These are phyloP conservation scores for Chloranthus sessilifolius DNA, from an alignment of 164 flowering plant species.

Conservation along the genomic window DNA sequence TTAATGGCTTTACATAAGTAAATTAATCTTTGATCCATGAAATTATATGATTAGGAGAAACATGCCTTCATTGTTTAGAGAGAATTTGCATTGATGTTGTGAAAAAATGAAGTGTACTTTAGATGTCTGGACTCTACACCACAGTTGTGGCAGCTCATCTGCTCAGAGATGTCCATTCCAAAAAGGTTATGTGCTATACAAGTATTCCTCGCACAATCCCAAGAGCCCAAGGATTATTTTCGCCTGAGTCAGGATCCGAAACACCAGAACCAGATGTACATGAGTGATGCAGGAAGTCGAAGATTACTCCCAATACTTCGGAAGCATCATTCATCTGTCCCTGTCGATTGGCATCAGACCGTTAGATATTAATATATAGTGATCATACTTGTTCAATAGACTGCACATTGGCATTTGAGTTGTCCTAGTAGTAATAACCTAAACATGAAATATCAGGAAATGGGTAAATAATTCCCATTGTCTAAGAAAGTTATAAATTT, in stretches of 20 bases:
- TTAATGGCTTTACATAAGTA: too few species aligned
- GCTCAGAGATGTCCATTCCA: slow-evolving; percentile 90
- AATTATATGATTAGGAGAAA: too few species aligned
- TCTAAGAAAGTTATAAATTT: too few species aligned
- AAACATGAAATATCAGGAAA: too few species aligned
- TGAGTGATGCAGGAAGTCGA: slow-evolving; percentile 84
- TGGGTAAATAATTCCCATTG: too few species aligned
- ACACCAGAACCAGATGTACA: slow-evolving; percentile 34
- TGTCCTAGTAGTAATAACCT: too few species aligned
- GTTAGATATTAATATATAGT: too few species aligned
- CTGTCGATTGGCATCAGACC: too few species aligned
- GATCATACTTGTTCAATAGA: too few species aligned
- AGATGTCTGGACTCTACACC: slow-evolving; percentile 74
- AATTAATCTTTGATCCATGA: too few species aligned
- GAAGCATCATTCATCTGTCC: slow-evolving; percentile 99
- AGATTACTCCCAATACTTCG: slow-evolving; percentile 87
- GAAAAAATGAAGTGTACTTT: slow-evolving; percentile 91
- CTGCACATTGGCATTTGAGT: too few species aligned
- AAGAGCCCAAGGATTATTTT: slow-evolving; percentile 50
- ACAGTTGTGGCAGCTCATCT: slow-evolving; percentile 80
- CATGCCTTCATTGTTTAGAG: slow-evolving; percentile 89
- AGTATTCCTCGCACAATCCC: slow-evolving; percentile 73
- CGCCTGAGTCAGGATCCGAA: slow-evolving; percentile 57
- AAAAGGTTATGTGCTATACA: slow-evolving; percentile 82
- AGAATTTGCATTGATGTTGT: slow-evolving; percentile 89